Percentiles rank a stretch among this genome's conserved stretches.
These are phyloP conservation scores for Magnusiomyces ingens DNA, from an alignment of 1,139 yeast genomes.

Conservation along the genomic window DNA sequence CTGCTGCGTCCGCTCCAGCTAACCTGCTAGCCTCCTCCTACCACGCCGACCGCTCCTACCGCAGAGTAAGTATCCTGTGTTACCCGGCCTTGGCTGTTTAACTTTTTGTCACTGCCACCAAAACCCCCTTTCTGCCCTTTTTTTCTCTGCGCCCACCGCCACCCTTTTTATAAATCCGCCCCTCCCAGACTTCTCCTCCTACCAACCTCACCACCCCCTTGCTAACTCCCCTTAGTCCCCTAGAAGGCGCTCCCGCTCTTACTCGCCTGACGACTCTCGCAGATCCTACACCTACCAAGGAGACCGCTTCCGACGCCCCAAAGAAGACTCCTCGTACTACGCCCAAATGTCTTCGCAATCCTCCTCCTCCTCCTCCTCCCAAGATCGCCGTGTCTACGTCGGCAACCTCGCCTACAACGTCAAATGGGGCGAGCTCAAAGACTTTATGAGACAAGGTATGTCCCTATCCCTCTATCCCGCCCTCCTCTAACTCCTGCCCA, in stretches of 20 bases:
- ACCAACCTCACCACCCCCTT: not conserved
- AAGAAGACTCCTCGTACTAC: not conserved
- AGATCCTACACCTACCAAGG: not conserved
- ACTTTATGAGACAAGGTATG: constrained; percentile 48
- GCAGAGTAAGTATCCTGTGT: not conserved
- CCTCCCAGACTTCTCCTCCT: no score
- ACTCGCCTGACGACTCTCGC: constrained; percentile 3
- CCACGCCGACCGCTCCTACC: constrained; percentile 3
- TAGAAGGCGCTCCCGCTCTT: constrained; percentile 5
- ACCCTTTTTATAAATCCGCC: not conserved
- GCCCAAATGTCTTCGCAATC: not conserved
- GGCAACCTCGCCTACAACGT: constrained; percentile 59
- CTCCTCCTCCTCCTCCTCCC: constrained; percentile 14
- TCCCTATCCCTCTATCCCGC: not conserved
- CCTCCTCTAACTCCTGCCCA: constrained; percentile 7
- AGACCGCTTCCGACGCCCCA: not conserved
- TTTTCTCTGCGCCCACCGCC: not conserved
- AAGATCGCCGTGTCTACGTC: constrained; percentile 41
- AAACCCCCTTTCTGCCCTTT: no score
- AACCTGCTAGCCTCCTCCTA: no score
- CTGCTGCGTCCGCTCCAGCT: no score
- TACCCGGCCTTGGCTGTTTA: not conserved
- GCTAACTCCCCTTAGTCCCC: not conserved
- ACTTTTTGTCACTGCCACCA: no score
- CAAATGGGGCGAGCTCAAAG: constrained; percentile 56